A percentile compares a stretch with the other conserved stretches of the same genome.
These are phyloP conservation scores for Capsella rubella DNA, from an alignment of 441 rosid species.

Conservation along the genomic window DNA sequence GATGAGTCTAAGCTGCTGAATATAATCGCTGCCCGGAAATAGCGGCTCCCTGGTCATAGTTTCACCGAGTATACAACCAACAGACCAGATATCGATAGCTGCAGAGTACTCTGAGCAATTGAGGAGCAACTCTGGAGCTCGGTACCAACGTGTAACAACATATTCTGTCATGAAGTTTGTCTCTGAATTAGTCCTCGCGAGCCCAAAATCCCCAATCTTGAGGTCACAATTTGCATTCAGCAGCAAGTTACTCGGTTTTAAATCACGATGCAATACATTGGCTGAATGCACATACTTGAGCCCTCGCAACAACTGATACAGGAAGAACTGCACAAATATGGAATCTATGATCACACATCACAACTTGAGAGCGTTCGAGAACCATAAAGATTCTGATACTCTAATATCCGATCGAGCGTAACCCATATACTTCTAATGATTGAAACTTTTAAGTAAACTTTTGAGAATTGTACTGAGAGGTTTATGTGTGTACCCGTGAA, in stretches of 20 bases:
- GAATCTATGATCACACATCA: neutral
- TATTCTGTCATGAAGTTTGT: slow-evolving; percentile 45
- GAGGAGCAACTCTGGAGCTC: slow-evolving; percentile 67
- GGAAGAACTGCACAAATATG: slow-evolving; percentile 30
- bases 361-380: slow-evolving; percentile 48
- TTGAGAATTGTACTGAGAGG: neutral
- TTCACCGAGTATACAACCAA: slow-evolving; percentile 37
- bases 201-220: slow-evolving; percentile 38
- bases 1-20: slow-evolving; percentile 41
- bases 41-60: slow-evolving; percentile 25
- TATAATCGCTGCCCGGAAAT: slow-evolving; percentile 37
- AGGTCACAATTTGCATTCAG: slow-evolving; percentile 38
- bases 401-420: slow-evolving; percentile 49
- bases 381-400: slow-evolving; percentile 56
- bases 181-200: slow-evolving; percentile 39
- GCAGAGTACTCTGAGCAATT: slow-evolving; percentile 40
- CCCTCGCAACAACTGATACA: slow-evolving; percentile 37
- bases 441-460: slow-evolving; percentile 48
- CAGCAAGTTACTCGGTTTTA: slow-evolving; percentile 63
- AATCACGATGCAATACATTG: slow-evolving; percentile 36
- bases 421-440: slow-evolving; percentile 32
- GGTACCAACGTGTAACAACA: slow-evolving; percentile 93
- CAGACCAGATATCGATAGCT: slow-evolving; percentile 37
- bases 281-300: slow-evolving; percentile 39
- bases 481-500: slow-evolving; percentile 14